Evolutionary conservation across 805 yeast species (phyloP).

Genomic region (Candida qinlingensis): DNA sequence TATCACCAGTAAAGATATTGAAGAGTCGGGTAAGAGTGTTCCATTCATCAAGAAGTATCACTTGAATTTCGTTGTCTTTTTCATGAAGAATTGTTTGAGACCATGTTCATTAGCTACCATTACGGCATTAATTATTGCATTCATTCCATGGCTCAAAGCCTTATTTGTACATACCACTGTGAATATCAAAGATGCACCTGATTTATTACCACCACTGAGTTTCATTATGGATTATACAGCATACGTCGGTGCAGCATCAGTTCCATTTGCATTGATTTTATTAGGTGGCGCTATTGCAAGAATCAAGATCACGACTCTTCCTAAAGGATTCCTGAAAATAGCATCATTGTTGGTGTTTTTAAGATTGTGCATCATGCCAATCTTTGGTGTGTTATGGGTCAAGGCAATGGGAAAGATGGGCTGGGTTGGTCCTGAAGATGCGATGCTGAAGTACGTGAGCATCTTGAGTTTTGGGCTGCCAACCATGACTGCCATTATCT

Average conservation of each 20-base stretch:
- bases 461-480: constrained; percentile 75
- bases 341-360: constrained; percentile 49
- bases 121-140: constrained; percentile 56
- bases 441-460: constrained; percentile 62
- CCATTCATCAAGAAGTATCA: constrained; percentile 17
- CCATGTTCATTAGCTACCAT: constrained; percentile 74
- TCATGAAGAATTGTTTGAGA: constrained; percentile 47
- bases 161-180: constrained; percentile 47
- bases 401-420: constrained; percentile 55
- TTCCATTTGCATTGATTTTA: constrained; percentile 74
- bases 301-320: constrained; percentile 39
- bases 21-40: constrained; percentile 7
- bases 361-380: constrained; percentile 65
- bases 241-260: constrained; percentile 83
- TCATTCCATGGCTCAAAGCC: constrained; percentile 80
- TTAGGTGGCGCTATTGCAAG: constrained; percentile 84
- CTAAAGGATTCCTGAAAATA: constrained; percentile 62
- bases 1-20: constrained; percentile 10
- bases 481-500: constrained; percentile 79
- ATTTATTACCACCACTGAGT: constrained; percentile 72
- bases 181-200: constrained; percentile 71
- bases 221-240: constrained; percentile 74
- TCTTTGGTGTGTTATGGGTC: constrained; percentile 65
- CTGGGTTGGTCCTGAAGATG: constrained; percentile 44
- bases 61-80: constrained; percentile 28